Conservation (phyloP, 1,284 basidiomycete species). For the Mrakiaceae sp. region DNA sequence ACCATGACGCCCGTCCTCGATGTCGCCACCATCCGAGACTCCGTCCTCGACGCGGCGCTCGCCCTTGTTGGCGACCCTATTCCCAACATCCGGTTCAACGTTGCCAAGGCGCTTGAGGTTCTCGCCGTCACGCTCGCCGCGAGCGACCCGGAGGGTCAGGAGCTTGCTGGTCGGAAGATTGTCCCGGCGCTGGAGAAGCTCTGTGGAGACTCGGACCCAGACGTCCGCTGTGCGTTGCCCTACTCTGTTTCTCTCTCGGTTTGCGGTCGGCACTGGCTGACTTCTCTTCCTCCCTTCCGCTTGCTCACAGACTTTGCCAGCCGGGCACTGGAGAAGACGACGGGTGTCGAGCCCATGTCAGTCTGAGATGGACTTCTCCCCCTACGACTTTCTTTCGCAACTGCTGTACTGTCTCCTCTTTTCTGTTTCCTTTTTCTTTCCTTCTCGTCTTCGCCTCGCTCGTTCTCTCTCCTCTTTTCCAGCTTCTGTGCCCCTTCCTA, state of each 20-base stretch:
- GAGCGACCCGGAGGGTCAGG: constrained; percentile 55
- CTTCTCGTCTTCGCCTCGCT: too few relatives aligned
- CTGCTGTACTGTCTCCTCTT: neutral
- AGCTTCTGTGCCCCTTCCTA: too few relatives aligned
- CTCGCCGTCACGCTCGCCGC: constrained; percentile 57
- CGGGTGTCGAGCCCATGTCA: constrained; percentile 17
- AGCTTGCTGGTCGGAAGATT: constrained; percentile 62
- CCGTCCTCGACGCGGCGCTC: constrained; percentile 76
- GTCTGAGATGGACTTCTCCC: neutral
- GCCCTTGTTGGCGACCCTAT: constrained; percentile 83
- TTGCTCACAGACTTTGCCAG: constrained; percentile 7
- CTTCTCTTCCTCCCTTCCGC: neutral
- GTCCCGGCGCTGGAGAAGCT: constrained; percentile 74
- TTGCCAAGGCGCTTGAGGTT: constrained; percentile 86
- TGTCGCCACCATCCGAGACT: constrained; percentile 69
- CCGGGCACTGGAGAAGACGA: constrained; percentile 16
- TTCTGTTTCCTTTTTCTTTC: neutral
- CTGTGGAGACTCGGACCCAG: constrained; percentile 84
- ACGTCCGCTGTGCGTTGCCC: constrained; percentile 56
- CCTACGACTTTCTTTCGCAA: too few relatives aligned
- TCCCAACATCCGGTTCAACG: constrained; percentile 99
- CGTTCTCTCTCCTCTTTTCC: too few relatives aligned
- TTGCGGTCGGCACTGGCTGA: neutral
- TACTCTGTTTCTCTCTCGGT: constrained; percentile 23
- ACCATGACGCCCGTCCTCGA: constrained; percentile 91